phyloP scores from a whole-genome alignment of 768 basidiomycete species.

The Artomyces pyxidatus region DNA sequence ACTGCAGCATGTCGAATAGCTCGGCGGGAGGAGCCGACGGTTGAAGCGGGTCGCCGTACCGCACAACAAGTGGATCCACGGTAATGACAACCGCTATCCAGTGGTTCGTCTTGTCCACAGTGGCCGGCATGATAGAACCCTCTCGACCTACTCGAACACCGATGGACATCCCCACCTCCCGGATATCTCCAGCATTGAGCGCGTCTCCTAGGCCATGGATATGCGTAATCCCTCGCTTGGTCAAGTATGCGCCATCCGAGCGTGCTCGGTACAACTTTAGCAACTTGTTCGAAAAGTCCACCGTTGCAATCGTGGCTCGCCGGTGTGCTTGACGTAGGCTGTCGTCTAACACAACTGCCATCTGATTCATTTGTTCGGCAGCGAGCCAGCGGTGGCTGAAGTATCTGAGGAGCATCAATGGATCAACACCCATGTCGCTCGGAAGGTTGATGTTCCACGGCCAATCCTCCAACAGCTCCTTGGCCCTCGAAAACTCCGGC shows the following conservation, averaged over 20 bases:
- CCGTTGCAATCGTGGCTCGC: background rate
- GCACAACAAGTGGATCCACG: background rate
- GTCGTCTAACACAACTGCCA: background rate
- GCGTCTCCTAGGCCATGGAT: background rate
- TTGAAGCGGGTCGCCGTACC: background rate
- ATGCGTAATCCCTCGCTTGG: background rate
- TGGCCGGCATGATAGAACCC: background rate
- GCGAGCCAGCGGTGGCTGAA: background rate
- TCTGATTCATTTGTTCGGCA: background rate
- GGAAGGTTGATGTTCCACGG: background rate
- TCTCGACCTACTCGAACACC: background rate
- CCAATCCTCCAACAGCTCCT: background rate
- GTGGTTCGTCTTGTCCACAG: background rate
- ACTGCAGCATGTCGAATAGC: background rate
- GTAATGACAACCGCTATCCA: background rate
- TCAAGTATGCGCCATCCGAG: background rate
- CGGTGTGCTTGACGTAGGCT: background rate
- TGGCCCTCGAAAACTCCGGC: background rate
- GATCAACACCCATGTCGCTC: background rate
- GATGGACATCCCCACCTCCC: background rate
- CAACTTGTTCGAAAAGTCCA: background rate
- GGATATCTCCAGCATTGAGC: background rate
- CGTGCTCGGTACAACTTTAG: background rate
- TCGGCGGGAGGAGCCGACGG: background rate
- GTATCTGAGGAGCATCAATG: background rate